These are phyloP conservation scores for Neurospora sp. DNA, from an alignment of 495 filamentous ascomycete species.

Conservation along the genomic window DNA sequence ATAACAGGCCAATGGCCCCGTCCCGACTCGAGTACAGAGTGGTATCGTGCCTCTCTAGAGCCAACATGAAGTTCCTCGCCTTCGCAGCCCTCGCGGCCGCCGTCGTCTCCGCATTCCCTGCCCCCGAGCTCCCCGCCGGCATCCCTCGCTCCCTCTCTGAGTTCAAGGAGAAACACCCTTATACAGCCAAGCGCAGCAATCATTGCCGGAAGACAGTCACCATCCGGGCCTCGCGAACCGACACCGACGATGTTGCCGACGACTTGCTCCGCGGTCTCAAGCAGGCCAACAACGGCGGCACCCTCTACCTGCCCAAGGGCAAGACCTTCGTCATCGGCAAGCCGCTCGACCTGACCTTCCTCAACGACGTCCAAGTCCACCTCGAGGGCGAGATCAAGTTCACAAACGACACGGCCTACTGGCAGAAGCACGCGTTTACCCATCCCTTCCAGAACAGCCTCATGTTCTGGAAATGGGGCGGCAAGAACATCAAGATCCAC, in stretches of 20 bases:
- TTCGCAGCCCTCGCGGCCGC: constrained; percentile 11
- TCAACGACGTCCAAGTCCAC: constrained; percentile 45
- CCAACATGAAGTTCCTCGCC: constrained; percentile 6
- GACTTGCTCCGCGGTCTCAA: constrained; percentile 44
- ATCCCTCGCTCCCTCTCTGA: constrained; percentile 21
- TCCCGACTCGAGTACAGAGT: background rate
- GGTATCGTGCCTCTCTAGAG: background rate
- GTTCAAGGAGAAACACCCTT: constrained; percentile 22
- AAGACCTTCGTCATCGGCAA: constrained; percentile 46
- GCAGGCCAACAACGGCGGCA: constrained; percentile 44
- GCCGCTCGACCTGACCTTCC: constrained; percentile 46
- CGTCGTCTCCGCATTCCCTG: constrained; percentile 1
- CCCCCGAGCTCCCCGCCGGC: constrained; percentile 13
- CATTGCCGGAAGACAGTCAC: constrained; percentile 31
- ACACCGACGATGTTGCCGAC: constrained; percentile 42
- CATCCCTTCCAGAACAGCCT: constrained; percentile 50
- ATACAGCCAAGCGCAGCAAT: background rate
- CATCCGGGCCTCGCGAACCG: constrained; percentile 40
- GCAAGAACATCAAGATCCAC: constrained; percentile 46
- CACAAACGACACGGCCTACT: constrained; percentile 48
- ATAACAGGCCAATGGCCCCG: background rate
- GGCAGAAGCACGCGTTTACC: constrained; percentile 47
- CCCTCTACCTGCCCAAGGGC: constrained; percentile 38
- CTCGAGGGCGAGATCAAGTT: constrained; percentile 50
- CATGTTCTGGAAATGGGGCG: constrained; percentile 53